A percentile compares a stretch with the other conserved stretches of the same genome.
Evolutionary conservation across 495 filamentous ascomycete species (phyloP).

Genomic region (Xylaria telfairii): DNA sequence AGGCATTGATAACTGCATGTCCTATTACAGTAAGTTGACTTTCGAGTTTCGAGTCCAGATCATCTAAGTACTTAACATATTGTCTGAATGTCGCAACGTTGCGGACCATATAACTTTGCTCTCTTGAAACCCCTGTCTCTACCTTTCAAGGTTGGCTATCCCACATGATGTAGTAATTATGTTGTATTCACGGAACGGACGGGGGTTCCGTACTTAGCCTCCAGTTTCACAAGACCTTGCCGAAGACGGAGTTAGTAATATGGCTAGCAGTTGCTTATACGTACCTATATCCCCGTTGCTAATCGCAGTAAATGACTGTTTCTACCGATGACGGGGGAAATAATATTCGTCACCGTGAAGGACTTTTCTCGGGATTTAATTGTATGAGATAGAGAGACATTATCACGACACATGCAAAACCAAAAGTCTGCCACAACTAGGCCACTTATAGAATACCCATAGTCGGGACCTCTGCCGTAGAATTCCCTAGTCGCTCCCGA

Average conservation of each 20-base stretch:
- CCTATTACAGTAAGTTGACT: not conserved
- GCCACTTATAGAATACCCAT: not conserved
- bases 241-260: constrained; percentile 20
- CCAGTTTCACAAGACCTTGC: not conserved
- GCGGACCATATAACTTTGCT: not conserved
- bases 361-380: constrained; percentile 14
- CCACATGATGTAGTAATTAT: not conserved
- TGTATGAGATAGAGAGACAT: not conserved
- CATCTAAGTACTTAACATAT: not conserved
- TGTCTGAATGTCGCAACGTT: not conserved
- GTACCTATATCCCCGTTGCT: constrained; percentile 1
- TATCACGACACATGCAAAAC: not conserved
- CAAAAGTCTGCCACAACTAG: not conserved
- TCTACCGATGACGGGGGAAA: not conserved
- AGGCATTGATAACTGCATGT: not conserved
- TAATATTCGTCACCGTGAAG: not conserved
- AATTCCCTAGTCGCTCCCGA: constrained; percentile 12
- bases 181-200: not conserved
- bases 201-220: not conserved
- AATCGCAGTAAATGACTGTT: not conserved
- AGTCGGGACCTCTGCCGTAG: constrained; percentile 4
- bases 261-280: not conserved
- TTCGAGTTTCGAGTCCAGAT: not conserved
- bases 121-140: not conserved
- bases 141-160: not conserved